Percentiles rank a stretch among this genome's conserved stretches.
phyloP scores from a whole-genome alignment of 2,329 filamentous ascomycete species.

The Sporothrix pseudoabietina region DNA sequence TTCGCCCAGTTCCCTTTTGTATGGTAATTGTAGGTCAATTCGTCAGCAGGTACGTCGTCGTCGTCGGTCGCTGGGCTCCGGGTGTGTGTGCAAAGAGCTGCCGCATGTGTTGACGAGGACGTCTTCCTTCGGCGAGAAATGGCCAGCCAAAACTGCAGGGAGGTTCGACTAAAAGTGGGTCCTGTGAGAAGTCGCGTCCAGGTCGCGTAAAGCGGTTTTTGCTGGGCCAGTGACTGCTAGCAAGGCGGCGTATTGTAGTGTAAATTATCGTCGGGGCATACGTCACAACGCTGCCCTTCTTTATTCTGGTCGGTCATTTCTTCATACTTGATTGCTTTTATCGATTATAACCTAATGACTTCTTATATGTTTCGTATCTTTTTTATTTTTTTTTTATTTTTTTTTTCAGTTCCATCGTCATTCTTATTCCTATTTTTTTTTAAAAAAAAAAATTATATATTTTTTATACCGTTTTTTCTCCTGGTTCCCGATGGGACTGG shows the following conservation, averaged over 20 bases:
- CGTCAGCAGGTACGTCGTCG: background rate
- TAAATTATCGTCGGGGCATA: background rate
- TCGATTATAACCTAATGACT: background rate
- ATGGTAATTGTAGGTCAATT: background rate
- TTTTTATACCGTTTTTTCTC: no score
- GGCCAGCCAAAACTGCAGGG: slow-evolving; percentile 5
- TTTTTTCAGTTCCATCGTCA: no score
- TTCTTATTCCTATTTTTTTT: no score
- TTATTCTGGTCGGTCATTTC: background rate
- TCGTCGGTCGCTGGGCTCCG: background rate
- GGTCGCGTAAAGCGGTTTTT: slow-evolving; percentile 31
- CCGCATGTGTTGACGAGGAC: background rate
- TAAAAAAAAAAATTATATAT: no score
- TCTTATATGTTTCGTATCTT: no score
- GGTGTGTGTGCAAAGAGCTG: background rate
- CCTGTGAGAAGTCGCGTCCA: slow-evolving; percentile 25
- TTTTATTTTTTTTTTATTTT: no score
- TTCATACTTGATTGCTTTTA: background rate
- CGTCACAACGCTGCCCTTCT: slow-evolving; percentile 1
- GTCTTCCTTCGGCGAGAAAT: background rate
- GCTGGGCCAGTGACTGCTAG: background rate
- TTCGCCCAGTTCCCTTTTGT: background rate
- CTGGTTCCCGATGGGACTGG: no score
- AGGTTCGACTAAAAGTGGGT: slow-evolving; percentile 25
- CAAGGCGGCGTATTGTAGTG: no score